Evolutionary conservation across 139 green algal species (phyloP), one percentile per base, ranked within the genome.

Genomic region (Raphidocelis subcapitata): DNA sequence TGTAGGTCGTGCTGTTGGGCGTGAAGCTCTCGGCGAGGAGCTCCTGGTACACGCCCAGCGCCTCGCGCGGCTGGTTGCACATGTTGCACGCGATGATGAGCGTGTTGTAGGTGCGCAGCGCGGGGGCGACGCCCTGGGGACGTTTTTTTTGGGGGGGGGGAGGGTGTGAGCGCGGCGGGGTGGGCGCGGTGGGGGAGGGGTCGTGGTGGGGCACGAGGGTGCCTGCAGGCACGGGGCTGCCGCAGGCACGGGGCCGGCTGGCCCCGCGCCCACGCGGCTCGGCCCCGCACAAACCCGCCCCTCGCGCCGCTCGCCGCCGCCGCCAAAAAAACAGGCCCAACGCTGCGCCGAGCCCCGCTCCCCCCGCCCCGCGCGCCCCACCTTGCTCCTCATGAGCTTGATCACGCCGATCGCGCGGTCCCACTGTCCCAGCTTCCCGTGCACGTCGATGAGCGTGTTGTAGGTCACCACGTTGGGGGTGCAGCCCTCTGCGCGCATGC

Each of bases 51-150:
- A 81, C 66, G 0, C 72, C 65, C 44, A 94, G 76, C 35, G 86
- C 87, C 82, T 94, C 83, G 1, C 83, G 78, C 33, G 86, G 89
- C 83, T 92, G 87, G 37, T 90, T 88, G 77, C 91, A 93, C 80
- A 92, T 93, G 79, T 93, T 93, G 84, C 90, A 95, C 4, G 91
- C 88, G 29, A 95, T 94, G 59, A 97, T 92, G 32, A 95, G 80
- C 5, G 91, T 94, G 80, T 95, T 95, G 81, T 90, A 95, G 1
- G 91, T 95, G 66, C 90, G 83, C 66, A 95, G 77, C 29, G 94
- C 91, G 24, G 91, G 89, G 62, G 90, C 68, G 14, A 95, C 85
- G 1, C 91, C 86, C 68, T 94, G 79, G 3, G 23, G 28, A 23
- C 62, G 49, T 35, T 54, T 31, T 28, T 47, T 1, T 23, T 5